Evolutionary conservation across 2,329 filamentous ascomycete genomes (phyloP), one percentile per base, ranked within the genome.

Genomic region (Ophiostoma pallidulum): DNA sequence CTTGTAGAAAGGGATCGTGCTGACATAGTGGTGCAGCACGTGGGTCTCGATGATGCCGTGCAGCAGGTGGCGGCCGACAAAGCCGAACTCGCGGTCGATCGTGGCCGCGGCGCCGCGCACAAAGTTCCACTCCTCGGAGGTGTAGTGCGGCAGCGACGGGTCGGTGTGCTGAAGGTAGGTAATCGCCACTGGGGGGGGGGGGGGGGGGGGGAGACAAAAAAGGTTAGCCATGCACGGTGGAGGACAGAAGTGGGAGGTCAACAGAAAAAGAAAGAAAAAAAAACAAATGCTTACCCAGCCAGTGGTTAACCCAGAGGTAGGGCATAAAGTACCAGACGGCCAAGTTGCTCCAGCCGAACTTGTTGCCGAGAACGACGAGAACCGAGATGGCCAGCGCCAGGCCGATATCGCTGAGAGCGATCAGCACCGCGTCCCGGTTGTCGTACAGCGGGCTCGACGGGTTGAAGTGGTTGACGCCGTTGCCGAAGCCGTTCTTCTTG

Each of bases 261-360:
- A n/a, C n/a, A n/a, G n/a, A n/a, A n/a, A n/a, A n/a, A n/a, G n/a
- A n/a, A n/a, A n/a, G n/a, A n/a, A n/a, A n/a, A n/a, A n/a, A n/a
- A 16, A 24, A 2, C 8, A 13, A 3, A 28, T 1, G 77, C 86
- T 76, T 81, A 92, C 87, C 87, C 48, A 97, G 84, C 91, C 91
- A 97, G 79, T 96, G 89, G 78, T 97, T 94, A 48, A 96, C 90
- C 91, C 91, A 96, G 52, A 96, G 75, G 66, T 97, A 98, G 32
- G 92, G 92, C 50, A 94, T 63, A 61, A 90, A 81, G 71, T 98
- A 98, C 91, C 92, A 97, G 54, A 98, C 84, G 51, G 86, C 70
- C 64, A 97, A 73, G 73, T 96, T 97, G 63, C 73, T 65, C 74
- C 82, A 91, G 61, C 92, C 92, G 58, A 83, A 96, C 48, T 68